These are phyloP conservation scores for Cordyceps pruinosa DNA, from an alignment of 2,329 filamentous ascomycete genomes.

Conservation along the genomic window DNA sequence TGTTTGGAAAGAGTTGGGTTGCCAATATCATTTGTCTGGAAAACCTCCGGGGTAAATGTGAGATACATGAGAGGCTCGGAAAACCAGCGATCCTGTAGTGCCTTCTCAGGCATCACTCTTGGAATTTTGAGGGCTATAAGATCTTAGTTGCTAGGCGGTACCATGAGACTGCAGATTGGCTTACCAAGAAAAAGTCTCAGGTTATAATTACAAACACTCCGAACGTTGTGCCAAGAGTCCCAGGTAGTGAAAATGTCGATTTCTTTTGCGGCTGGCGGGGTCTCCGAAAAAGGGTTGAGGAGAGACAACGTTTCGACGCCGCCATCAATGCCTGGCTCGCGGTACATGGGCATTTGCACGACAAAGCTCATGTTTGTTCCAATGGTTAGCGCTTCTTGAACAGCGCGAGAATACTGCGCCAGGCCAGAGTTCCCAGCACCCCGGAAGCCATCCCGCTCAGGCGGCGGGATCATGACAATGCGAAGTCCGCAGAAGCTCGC, in stretches of 20 bases:
- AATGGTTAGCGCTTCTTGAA: conserved; percentile 70
- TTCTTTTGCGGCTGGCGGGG: conserved; percentile 21
- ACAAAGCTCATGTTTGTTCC: conserved; percentile 73
- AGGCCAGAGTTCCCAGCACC: conserved; percentile 43
- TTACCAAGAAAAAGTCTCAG: conserved; percentile 75
- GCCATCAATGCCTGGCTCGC: conserved; percentile 55
- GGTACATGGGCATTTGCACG: conserved; percentile 77
- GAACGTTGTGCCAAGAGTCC: conserved; percentile 90
- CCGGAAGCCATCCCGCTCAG: conserved; percentile 55
- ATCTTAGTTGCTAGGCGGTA: not conserved
- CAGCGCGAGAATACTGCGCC: conserved; percentile 73
- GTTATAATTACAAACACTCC: conserved; percentile 80
- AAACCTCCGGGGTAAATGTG: conserved; percentile 45
- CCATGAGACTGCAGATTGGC: conserved; percentile 24
- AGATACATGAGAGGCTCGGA: conserved; percentile 60
- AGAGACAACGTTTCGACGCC: conserved; percentile 45
- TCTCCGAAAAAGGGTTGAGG: conserved; percentile 27
- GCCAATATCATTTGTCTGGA: conserved; percentile 54
- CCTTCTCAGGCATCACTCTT: conserved; percentile 49
- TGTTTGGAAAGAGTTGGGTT: conserved; percentile 54
- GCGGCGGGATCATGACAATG: conserved; percentile 76
- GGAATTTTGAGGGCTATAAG: conserved; percentile 49
- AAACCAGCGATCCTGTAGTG: conserved; percentile 61
- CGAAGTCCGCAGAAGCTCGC: conserved; percentile 89
- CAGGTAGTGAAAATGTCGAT: conserved; percentile 69